A percentile compares a stretch with the other conserved stretches of the same genome.
Conservation (phyloP, 345 rosid species). For the Pistacia atlantica region DNA sequence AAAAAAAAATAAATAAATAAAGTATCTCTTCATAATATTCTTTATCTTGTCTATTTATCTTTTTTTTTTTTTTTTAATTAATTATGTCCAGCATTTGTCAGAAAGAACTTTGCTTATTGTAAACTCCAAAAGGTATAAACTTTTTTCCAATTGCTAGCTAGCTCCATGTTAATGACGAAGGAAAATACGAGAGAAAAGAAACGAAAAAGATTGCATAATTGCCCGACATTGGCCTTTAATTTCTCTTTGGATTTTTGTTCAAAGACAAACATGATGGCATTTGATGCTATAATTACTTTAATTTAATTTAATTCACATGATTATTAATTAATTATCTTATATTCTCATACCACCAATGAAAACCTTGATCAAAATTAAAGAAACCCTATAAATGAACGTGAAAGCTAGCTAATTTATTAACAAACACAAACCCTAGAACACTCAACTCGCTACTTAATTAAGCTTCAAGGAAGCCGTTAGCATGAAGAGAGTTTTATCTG, state of each 20-base stretch:
- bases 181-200: neutral
- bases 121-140: neutral
- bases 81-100: neutral
- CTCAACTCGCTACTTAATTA: neutral
- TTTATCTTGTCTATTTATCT: neutral
- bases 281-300: too few relatives aligned
- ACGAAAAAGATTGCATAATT: neutral
- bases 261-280: neutral
- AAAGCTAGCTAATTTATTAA: neutral
- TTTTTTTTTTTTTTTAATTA: neutral
- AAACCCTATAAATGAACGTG: neutral
- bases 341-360: neutral
- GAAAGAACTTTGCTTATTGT: slow-evolving; percentile 2
- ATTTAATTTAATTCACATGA: too few relatives aligned
- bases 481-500: slow-evolving; percentile 4
- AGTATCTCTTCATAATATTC: too few relatives aligned
- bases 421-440: neutral
- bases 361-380: neutral
- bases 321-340: too few relatives aligned
- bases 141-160: neutral
- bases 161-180: neutral
- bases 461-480: neutral
- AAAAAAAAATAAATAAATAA: neutral
- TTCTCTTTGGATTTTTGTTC: slow-evolving; percentile 18
- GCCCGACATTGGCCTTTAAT: neutral